A percentile compares a stretch with the other conserved stretches of the same genome.
Evolutionary conservation across 2,329 filamentous ascomycete genomes (phyloP).

Genomic region (Onygenales sp.): DNA sequence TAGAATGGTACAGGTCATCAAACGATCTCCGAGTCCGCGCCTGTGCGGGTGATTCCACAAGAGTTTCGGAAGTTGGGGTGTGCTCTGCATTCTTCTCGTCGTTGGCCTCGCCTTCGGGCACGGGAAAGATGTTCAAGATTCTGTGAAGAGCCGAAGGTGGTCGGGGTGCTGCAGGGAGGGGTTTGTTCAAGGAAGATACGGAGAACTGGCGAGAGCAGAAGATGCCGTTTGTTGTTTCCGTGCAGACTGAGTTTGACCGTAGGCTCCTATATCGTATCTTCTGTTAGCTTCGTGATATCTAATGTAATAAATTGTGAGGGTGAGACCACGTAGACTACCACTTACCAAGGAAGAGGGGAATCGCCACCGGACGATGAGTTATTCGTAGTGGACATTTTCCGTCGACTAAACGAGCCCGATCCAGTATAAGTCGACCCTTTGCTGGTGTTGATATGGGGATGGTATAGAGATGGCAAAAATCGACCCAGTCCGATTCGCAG

Average conservation of each 20-base stretch:
- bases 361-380: slow-evolving; percentile 8
- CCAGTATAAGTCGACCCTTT: slow-evolving; percentile 9
- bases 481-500: slow-evolving; percentile 31
- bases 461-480: slow-evolving; percentile 20
- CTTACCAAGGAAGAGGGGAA: not conserved
- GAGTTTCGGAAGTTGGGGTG: not conserved
- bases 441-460: slow-evolving; percentile 11
- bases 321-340: not conserved
- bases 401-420: slow-evolving; percentile 15
- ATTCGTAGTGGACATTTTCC: slow-evolving; percentile 19
- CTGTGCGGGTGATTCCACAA: not conserved
- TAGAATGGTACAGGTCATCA: no score
- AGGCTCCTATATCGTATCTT: not conserved
- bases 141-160: not conserved
- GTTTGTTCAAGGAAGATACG: slow-evolving; percentile 1
- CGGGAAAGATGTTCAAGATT: not conserved
- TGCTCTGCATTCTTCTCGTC: slow-evolving; percentile 2
- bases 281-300: not conserved
- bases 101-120: not conserved
- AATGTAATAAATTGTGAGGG: not conserved
- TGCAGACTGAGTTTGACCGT: slow-evolving; percentile 2
- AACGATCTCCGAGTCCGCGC: no score
- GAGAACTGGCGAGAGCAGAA: slow-evolving; percentile 1
- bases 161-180: not conserved
- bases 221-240: slow-evolving; percentile 2